Base-by-base conservation (phyloP, 306 rosid species). In the Lablab purpureus region DNA sequence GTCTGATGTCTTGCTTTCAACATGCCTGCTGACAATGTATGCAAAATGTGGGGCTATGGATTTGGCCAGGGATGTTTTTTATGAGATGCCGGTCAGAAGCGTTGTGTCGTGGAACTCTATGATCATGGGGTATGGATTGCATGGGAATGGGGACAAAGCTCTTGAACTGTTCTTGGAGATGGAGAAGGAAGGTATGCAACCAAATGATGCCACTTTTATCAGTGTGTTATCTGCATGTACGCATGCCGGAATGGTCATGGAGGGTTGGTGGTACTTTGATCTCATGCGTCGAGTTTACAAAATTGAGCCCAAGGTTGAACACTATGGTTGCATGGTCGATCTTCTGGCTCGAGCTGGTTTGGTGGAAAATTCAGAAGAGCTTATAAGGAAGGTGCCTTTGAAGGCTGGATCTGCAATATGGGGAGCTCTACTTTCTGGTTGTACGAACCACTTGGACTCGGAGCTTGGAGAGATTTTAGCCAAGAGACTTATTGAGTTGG, bases 401-500 rank as follows among this genome's bases (percentile, higher is more conserved):
- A 82, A 84, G 80, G 85, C 86, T 45, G 92, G 90, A 76, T 84
- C 90, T 58, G 84, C 85, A 78, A 65, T 88, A 78, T 86, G 94
- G 92, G 92, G 92, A n/a, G 89, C 94, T 68, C 81, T 90, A 62
- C 92, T 90, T 67, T 88, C 92, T 72, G 90, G 90, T 79, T 90
- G 90, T 78, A 85, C 88, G 67, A 88, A 83, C 23, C 88, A 88
- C 74, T 70, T 82, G 17, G 85, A 90, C 73, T 76, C 78, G 7
- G 83, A 83, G 62, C 88, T 88, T 21, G 94, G 89, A 28, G 88
- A 83, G 84, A 85, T 79, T 79, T 84, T 88, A 37, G 90, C 92
- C 47, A 88, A 86, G 82, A 85, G 88, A 65, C 88, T 90, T 46
- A 87, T 85, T 81, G 89, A 83, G 83, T 81, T 88, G 83, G 87